phyloP scores from a whole-genome alignment of 345 rosid genomes.

The Ailanthus altissimus region DNA sequence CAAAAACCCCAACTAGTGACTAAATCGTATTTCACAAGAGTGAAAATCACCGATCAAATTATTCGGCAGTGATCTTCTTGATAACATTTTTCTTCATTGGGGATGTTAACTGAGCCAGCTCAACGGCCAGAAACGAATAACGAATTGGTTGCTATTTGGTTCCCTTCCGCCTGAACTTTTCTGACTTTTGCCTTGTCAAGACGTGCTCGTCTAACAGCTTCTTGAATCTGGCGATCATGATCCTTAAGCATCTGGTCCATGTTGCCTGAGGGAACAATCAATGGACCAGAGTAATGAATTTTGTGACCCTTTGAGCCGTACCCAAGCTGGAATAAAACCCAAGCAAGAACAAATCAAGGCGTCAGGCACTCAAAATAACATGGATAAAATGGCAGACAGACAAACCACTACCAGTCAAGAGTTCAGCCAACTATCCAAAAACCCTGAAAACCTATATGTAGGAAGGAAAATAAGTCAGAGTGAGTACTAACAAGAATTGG shows the following conservation, averaged over 20 bases:
- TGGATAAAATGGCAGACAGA: neutral
- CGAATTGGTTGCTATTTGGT: constrained; percentile 58
- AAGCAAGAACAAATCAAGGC: neutral
- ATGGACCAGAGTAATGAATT: constrained; percentile 94
- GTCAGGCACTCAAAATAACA: neutral
- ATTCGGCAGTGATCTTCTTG: constrained; percentile 29
- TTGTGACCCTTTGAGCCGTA: constrained; percentile 92
- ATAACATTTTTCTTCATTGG: constrained; percentile 13
- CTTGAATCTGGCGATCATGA: constrained; percentile 97
- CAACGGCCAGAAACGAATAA: constrained; percentile 81
- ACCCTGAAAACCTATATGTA: neutral
- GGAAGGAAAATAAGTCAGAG: neutral
- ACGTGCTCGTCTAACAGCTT: constrained; percentile 86
- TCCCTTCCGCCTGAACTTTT: constrained; percentile 65
- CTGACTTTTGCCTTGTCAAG: constrained; percentile 79
- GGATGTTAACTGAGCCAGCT: constrained; percentile 29
- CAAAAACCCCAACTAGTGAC: constrained; percentile 30
- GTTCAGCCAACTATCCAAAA: neutral
- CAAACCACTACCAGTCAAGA: neutral
- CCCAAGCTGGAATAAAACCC: constrained; percentile 51
- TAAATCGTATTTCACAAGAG: constrained; percentile 26
- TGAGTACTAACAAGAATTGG: constrained; percentile 68
- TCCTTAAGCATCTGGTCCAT: constrained; percentile 95
- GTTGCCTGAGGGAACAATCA: constrained; percentile 81
- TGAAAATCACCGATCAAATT: constrained; percentile 25